Conservation (phyloP, 2,329 filamentous ascomycete species). For the Phoma herbarum region DNA sequence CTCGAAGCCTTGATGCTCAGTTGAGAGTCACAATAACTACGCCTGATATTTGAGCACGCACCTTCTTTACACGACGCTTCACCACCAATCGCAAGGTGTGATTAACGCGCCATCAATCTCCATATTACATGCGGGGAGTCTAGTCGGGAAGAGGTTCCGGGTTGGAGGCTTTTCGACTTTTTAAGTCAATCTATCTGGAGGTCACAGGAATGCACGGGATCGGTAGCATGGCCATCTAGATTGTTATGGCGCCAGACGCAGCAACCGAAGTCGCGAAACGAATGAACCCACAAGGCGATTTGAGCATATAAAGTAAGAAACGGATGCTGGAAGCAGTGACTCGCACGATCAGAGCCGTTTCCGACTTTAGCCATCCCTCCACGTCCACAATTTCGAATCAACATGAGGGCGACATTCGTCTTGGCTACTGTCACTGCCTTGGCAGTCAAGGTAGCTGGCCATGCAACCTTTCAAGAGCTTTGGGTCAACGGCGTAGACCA, state of each 20-base stretch:
- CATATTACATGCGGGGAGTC: background rate
- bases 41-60: background rate
- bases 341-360: background rate
- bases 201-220: slow-evolving; percentile 9
- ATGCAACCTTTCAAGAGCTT: slow-evolving; percentile 46
- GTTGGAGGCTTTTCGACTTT: background rate
- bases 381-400: background rate
- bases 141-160: background rate
- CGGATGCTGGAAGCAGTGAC: background rate
- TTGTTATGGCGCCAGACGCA: background rate
- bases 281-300: background rate
- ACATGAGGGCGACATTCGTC: slow-evolving; percentile 29
- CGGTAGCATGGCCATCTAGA: background rate
- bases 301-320: slow-evolving; percentile 10
- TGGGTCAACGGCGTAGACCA: slow-evolving; percentile 46
- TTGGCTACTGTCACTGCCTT: slow-evolving; percentile 28
- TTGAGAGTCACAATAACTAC: background rate
- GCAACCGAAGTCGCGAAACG: background rate
- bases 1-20: background rate
- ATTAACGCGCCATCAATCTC: background rate
- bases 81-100: background rate
- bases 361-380: background rate
- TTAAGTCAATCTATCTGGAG: slow-evolving; percentile 6
- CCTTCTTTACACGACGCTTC: too few relatives aligned
- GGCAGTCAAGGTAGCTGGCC: slow-evolving; percentile 25